phyloP scores from a whole-genome alignment of 1,139 yeast species.

The Diutina scorzettiae region DNA sequence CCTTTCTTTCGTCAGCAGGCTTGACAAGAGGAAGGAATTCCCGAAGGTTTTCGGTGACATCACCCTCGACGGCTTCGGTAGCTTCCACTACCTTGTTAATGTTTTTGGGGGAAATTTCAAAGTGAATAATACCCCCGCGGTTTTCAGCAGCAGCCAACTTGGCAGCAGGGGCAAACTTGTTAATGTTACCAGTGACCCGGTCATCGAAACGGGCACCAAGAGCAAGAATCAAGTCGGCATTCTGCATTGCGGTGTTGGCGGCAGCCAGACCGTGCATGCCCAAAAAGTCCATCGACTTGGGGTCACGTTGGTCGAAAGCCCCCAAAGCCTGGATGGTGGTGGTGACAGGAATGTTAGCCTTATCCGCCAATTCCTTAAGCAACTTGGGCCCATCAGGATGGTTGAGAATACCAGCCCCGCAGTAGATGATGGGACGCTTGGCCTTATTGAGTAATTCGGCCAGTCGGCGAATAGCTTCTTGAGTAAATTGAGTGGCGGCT shows the following conservation, averaged over 20 bases:
- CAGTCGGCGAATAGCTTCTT: constrained; percentile 63
- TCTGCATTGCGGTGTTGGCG: constrained; percentile 89
- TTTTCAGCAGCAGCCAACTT: constrained; percentile 76
- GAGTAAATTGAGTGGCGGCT: constrained; percentile 66
- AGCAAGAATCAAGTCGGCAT: constrained; percentile 86
- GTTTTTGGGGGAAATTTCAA: constrained; percentile 92
- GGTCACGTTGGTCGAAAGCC: constrained; percentile 84
- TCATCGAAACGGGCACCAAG: constrained; percentile 97
- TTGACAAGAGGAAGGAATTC: constrained; percentile 61
- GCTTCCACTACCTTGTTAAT: constrained; percentile 97
- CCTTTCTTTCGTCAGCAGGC: constrained; percentile 38
- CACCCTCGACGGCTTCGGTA: constrained; percentile 95
- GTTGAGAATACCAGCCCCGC: constrained; percentile 83
- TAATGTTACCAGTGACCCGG: constrained; percentile 82
- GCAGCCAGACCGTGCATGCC: constrained; percentile 98
- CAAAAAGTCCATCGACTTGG: constrained; percentile 84
- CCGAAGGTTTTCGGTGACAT: constrained; percentile 68
- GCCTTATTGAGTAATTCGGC: constrained; percentile 72
- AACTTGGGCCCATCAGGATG: constrained; percentile 70
- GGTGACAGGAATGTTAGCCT: constrained; percentile 89
- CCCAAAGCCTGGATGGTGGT: constrained; percentile 93
- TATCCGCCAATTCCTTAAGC: constrained; percentile 76
- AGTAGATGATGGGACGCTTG: constrained; percentile 79
- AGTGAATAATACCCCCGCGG: constrained; percentile 93
- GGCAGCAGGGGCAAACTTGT: constrained; percentile 91